Conservation (phyloP, 768 basidiomycete genomes). For the Hemileccinum rubropunctum region DNA sequence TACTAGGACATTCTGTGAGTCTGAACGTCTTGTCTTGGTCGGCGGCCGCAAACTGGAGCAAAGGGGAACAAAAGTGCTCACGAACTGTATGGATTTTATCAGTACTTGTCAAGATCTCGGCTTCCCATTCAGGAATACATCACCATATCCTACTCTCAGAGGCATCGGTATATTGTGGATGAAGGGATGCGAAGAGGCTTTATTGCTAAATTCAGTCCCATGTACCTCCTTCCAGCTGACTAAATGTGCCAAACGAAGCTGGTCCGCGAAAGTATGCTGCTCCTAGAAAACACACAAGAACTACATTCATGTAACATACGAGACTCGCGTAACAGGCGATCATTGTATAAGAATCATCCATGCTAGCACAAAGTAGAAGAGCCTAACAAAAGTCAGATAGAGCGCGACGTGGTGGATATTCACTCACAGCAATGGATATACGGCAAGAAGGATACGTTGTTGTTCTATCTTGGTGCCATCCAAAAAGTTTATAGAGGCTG, state of each 20-base stretch:
- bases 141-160: conserved; percentile 34
- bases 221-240: background rate
- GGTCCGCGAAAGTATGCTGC: background rate
- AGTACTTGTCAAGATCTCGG: conserved; percentile 1
- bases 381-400: conserved; percentile 37
- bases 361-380: conserved; percentile 92
- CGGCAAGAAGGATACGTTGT: conserved; percentile 86
- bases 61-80: conserved; percentile 90
- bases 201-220: background rate
- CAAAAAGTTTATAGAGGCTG: conserved; percentile 92
- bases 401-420: background rate
- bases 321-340: conserved; percentile 3
- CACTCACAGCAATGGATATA: conserved; percentile 90
- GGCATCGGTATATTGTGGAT: conserved; percentile 17
- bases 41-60: conserved; percentile 76
- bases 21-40: conserved; percentile 74
- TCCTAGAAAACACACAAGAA: conserved; percentile 1
- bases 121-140: background rate
- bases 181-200: background rate
- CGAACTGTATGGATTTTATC: conserved; percentile 46
- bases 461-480: conserved; percentile 93
- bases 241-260: conserved; percentile 2
- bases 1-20: conserved; percentile 88
- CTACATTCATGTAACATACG: conserved; percentile 15
- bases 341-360: conserved; percentile 97